Percentiles rank a stretch among this genome's conserved stretches.
Evolutionary conservation across 495 filamentous ascomycete genomes (phyloP).

Genomic region (Viridothelium virens): DNA sequence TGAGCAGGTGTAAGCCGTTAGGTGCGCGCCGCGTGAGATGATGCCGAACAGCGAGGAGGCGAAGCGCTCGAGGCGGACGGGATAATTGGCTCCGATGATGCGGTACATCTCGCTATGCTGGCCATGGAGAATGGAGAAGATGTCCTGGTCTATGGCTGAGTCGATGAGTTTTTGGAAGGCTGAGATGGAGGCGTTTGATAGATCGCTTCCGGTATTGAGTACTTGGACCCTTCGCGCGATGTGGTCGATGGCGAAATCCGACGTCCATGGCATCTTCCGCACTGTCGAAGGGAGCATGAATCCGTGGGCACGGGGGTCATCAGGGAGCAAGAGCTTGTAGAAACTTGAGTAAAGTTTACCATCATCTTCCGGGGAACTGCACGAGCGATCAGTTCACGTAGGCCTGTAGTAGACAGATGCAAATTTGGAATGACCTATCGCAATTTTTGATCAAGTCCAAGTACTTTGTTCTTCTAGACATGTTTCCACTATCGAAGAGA

Average conservation of each 20-base stretch:
- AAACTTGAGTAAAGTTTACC: background rate
- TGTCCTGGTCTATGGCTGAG: conserved; percentile 30
- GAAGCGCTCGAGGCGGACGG: conserved; percentile 43
- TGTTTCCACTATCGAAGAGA: too few relatives aligned
- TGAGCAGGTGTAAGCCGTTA: conserved; percentile 40
- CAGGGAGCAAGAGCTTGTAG: conserved; percentile 19
- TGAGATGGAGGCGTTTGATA: conserved; percentile 20
- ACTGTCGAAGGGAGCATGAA: conserved; percentile 39
- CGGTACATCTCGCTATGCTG: conserved; percentile 44
- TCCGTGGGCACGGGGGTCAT: conserved; percentile 33
- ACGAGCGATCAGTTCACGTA: background rate
- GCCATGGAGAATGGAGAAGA: conserved; percentile 36
- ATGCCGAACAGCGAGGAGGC: conserved; percentile 47
- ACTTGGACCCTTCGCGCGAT: conserved; percentile 31
- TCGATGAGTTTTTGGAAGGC: conserved; percentile 37
- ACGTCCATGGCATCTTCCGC: conserved; percentile 41
- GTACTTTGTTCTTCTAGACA: background rate
- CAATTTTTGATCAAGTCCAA: background rate
- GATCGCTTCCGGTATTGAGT: conserved; percentile 27
- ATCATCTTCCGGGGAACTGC: background rate
- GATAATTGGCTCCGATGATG: conserved; percentile 37
- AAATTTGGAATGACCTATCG: background rate
- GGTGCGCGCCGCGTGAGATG: conserved; percentile 41
- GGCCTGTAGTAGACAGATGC: too few relatives aligned
- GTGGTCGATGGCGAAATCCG: conserved; percentile 35